phyloP scores from a whole-genome alignment of 345 rosid species.

The Populus pruinosa region DNA sequence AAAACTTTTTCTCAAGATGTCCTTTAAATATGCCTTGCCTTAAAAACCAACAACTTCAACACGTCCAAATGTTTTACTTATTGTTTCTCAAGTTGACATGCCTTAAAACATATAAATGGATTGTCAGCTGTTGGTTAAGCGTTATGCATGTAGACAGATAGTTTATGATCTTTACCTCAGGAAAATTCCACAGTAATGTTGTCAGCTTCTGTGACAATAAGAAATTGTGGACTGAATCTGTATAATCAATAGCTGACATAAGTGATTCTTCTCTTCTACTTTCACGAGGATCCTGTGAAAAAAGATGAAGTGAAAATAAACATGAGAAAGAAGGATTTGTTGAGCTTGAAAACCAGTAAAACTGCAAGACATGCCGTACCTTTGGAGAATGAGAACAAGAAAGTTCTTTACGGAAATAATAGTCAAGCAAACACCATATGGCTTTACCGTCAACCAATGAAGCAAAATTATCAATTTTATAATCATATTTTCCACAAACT shows the following conservation, averaged over 20 bases:
- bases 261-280: conserved; percentile 57
- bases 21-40: not conserved
- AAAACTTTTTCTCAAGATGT: not conserved
- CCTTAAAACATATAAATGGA: not conserved
- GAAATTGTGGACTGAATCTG: conserved; percentile 83
- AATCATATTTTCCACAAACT: conserved; percentile 55
- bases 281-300: conserved; percentile 45
- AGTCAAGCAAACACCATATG: conserved; percentile 93
- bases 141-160: not conserved
- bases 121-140: not conserved
- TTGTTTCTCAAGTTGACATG: not conserved
- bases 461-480: conserved; percentile 44
- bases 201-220: conserved; percentile 77
- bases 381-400: conserved; percentile 51
- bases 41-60: not conserved
- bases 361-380: conserved; percentile 32
- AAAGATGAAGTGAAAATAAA: conserved; percentile 11
- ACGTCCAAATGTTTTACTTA: not conserved
- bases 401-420: conserved; percentile 78
- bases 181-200: conserved; percentile 74
- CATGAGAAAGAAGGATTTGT: conserved; percentile 8
- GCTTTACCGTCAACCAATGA: conserved; percentile 84
- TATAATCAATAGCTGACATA: conserved; percentile 55
- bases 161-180: conserved; percentile 54
- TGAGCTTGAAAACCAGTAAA: not conserved